Conservation (phyloP, 1,139 yeast genomes). For the Komagataea norvegica region DNA sequence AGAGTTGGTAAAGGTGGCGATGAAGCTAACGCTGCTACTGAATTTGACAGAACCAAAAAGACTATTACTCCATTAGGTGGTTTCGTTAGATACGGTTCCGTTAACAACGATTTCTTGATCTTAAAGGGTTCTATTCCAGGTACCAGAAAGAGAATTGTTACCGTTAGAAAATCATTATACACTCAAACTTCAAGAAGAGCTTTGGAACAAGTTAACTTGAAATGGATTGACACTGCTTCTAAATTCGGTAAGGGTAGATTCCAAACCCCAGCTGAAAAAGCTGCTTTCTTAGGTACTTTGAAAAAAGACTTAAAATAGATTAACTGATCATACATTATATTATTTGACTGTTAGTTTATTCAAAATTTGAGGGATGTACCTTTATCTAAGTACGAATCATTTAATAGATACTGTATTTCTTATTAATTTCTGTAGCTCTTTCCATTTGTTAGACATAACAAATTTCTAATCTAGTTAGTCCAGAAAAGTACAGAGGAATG, state of each 20-base stretch:
- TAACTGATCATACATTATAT: neutral
- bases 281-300: slow-evolving; percentile 98
- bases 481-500: too few species aligned
- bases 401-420: slow-evolving; percentile 5
- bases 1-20: slow-evolving; percentile 97
- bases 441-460: too few species aligned
- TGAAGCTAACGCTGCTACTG: slow-evolving; percentile 92
- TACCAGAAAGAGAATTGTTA: slow-evolving; percentile 98
- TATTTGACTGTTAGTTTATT: neutral
- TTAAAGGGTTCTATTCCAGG: slow-evolving; percentile 99
- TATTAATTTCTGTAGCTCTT: too few species aligned
- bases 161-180: slow-evolving; percentile 98
- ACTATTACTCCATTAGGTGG: slow-evolving; percentile 99
- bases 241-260: slow-evolving; percentile 99
- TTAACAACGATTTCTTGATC: slow-evolving; percentile 95
- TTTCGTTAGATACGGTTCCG: slow-evolving; percentile 98
- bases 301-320: slow-evolving; percentile 71
- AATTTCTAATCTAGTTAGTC: too few species aligned
- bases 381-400: neutral
- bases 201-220: slow-evolving; percentile 91
- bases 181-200: slow-evolving; percentile 98
- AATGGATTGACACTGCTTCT: slow-evolving; percentile 99
- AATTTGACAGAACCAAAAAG: slow-evolving; percentile 99
- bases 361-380: neutral
- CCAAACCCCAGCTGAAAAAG: slow-evolving; percentile 99